Evolutionary conservation across 257 asterid species (phyloP).

Genomic region (Fraxinus cuspidata): DNA sequence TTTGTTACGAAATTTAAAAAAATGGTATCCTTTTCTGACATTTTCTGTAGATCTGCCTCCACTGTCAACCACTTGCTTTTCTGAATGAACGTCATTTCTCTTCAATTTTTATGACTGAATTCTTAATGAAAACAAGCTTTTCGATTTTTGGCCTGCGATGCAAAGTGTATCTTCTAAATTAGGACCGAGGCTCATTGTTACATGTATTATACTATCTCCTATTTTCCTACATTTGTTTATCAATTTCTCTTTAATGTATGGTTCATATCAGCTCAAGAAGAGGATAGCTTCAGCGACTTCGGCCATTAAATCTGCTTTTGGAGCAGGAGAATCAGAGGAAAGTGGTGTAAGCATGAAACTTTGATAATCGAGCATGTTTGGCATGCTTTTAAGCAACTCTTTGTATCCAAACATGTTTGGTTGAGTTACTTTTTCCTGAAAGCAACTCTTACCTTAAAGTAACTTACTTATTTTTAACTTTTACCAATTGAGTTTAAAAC

Average conservation of each 20-base stretch:
- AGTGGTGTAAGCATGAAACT: constrained; percentile 42
- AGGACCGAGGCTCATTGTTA: background rate
- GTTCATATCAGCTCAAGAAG: constrained; percentile 55
- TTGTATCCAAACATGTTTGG: background rate
- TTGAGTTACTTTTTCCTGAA: background rate
- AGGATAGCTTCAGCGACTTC: constrained; percentile 71
- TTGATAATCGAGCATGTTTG: background rate
- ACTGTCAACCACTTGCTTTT: background rate
- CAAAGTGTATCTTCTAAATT: background rate
- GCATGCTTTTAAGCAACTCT: background rate
- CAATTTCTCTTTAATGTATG: constrained; percentile 12
- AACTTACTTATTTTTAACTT: no score
- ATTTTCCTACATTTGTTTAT: background rate
- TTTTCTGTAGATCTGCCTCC: background rate
- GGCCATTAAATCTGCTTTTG: constrained; percentile 61
- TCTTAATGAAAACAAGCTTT: background rate
- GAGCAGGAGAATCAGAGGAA: constrained; percentile 53
- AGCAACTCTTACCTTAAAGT: background rate
- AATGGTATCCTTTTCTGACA: background rate
- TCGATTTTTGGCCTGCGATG: background rate
- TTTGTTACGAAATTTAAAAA: no score
- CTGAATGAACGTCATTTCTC: background rate
- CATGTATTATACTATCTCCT: background rate
- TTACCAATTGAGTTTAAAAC: background rate
- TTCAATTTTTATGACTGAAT: background rate